phyloP scores from a whole-genome alignment of 192 early-diverging fungal genomes.

The Backusella psychrophila region DNA sequence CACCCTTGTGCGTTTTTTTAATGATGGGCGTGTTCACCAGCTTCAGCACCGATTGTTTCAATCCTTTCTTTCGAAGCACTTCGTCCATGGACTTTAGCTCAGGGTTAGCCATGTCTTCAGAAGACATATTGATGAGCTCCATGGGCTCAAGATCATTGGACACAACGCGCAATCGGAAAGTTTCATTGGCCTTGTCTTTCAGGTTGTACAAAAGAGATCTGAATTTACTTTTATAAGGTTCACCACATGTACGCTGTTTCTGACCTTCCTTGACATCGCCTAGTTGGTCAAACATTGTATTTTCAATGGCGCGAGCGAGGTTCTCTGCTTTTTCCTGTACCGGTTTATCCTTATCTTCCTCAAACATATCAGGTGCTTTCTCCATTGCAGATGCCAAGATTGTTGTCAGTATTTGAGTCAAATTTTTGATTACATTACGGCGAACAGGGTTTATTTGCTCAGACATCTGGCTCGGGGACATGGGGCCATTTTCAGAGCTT shows the following conservation, averaged over 20 bases:
- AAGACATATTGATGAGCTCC: conserved; percentile 74
- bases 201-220: conserved; percentile 81
- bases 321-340: conserved; percentile 32
- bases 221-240: conserved; percentile 74
- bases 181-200: conserved; percentile 76
- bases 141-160: conserved; percentile 59
- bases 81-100: conserved; percentile 59
- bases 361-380: conserved; percentile 25
- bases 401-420: conserved; percentile 35
- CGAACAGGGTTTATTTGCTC: conserved; percentile 43
- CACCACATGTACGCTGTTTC: conserved; percentile 37
- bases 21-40: conserved; percentile 52
- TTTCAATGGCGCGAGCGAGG: conserved; percentile 45
- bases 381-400: conserved; percentile 16
- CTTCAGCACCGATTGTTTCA: conserved; percentile 55
- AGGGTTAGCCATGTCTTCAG: conserved; percentile 89
- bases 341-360: conserved; percentile 1
- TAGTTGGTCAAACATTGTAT: conserved; percentile 45
- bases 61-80: conserved; percentile 50
- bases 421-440: conserved; percentile 45
- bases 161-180: conserved; percentile 61
- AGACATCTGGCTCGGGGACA: conserved; percentile 11
- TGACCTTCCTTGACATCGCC: conserved; percentile 25
- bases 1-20: conserved; percentile 63
- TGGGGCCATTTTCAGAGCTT: conserved; percentile 8